These are phyloP conservation scores for Serendipita sp. DNA, from an alignment of 768 basidiomycete species.

Conservation along the genomic window DNA sequence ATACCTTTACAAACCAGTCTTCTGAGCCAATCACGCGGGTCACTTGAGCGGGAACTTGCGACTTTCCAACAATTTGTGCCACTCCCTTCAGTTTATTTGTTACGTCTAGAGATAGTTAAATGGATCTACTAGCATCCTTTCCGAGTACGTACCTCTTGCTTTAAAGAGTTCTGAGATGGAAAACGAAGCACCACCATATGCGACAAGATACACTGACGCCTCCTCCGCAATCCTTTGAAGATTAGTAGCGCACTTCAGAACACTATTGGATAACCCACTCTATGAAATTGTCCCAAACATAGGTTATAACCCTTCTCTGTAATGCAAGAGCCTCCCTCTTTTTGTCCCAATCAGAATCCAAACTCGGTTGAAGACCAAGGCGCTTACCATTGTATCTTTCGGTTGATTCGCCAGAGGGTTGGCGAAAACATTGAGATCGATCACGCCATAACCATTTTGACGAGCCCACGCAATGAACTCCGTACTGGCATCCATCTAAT, in stretches of 20 bases:
- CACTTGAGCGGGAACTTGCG: conserved; percentile 9
- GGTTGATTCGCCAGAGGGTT: conserved; percentile 26
- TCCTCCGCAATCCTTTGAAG: conserved; percentile 50
- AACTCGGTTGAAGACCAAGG: not conserved
- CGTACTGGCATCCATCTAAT: conserved; percentile 73
- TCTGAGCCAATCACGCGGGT: not conserved
- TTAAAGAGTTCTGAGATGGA: conserved; percentile 61
- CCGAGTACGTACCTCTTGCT: conserved; percentile 39
- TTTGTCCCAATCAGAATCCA: not conserved
- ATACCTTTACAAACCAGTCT: conserved; percentile 4
- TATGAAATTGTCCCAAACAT: conserved; percentile 95
- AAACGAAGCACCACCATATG: conserved; percentile 73
- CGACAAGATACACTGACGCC: conserved; percentile 61
- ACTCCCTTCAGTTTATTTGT: conserved; percentile 52
- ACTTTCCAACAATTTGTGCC: conserved; percentile 61
- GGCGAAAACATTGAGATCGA: conserved; percentile 78
- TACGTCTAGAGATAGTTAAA: conserved; percentile 24
- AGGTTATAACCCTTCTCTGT: conserved; percentile 49
- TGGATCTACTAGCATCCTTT: too few species aligned
- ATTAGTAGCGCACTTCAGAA: conserved; percentile 8
- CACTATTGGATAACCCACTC: conserved; percentile 38
- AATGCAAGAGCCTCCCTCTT: conserved; percentile 18
- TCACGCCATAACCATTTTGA: conserved; percentile 46
- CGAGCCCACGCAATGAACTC: conserved; percentile 65
- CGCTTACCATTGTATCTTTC: not conserved